Conservation (phyloP, 2,329 filamentous ascomycete species). For the Hirsutella minnesotensis region DNA sequence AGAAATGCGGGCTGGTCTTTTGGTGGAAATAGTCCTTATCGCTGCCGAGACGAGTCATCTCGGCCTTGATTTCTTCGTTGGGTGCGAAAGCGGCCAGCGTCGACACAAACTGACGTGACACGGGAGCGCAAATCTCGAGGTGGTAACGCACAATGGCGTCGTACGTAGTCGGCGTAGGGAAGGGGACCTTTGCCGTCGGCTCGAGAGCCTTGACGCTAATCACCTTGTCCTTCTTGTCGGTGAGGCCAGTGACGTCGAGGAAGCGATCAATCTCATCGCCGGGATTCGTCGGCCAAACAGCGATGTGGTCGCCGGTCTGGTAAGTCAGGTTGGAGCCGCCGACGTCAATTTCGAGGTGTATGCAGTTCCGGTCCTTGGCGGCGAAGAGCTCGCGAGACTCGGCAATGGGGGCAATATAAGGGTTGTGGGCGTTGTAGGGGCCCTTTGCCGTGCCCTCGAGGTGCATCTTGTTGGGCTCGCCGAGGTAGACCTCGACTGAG, state of each 20-base stretch:
- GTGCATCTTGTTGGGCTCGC: conserved; percentile 93
- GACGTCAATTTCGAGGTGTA: conserved; percentile 92
- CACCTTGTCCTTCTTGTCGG: conserved; percentile 67
- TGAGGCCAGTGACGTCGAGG: conserved; percentile 64
- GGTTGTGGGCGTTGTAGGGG: conserved; percentile 93
- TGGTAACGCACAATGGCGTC: conserved; percentile 90
- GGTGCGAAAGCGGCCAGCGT: conserved; percentile 83
- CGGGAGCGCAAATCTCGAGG: conserved; percentile 88
- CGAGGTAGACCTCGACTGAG: conserved; percentile 76
- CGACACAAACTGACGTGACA: conserved; percentile 90
- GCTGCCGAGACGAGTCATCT: conserved; percentile 76
- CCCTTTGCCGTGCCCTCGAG: conserved; percentile 75
- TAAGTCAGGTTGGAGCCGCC: conserved; percentile 82
- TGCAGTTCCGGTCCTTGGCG: conserved; percentile 81
- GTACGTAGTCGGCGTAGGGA: conserved; percentile 93
- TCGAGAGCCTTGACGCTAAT: conserved; percentile 86
- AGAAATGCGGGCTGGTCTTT: conserved; percentile 67
- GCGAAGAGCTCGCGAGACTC: conserved; percentile 88
- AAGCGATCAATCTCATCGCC: conserved; percentile 88
- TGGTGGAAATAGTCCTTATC: conserved; percentile 95
- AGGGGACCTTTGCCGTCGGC: conserved; percentile 91
- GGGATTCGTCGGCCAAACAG: conserved; percentile 92
- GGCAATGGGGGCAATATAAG: conserved; percentile 85
- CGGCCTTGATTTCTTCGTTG: conserved; percentile 69
- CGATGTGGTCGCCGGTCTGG: conserved; percentile 94